These are phyloP conservation scores for Harringtonia aguacate DNA, from an alignment of 2,329 filamentous ascomycete genomes.

Conservation along the genomic window DNA sequence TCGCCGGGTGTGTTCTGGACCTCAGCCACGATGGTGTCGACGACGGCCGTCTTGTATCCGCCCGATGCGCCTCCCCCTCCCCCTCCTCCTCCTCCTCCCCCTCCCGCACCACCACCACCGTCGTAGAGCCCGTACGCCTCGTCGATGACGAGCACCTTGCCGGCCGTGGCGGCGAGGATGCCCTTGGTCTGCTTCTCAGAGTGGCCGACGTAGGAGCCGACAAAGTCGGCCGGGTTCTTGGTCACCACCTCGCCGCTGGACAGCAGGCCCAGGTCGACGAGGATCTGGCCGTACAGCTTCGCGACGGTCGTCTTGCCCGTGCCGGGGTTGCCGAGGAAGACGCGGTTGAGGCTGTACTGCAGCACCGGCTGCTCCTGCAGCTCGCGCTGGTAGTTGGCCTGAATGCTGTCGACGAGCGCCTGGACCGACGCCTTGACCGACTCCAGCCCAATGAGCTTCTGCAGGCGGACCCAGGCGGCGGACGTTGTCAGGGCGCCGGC, in stretches of 20 bases:
- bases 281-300: conserved; percentile 58
- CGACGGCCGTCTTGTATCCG: conserved; percentile 49
- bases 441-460: conserved; percentile 45
- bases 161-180: conserved; percentile 53
- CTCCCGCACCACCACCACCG: conserved; percentile 22
- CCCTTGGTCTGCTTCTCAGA: conserved; percentile 64
- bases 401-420: conserved; percentile 48
- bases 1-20: conserved; percentile 60
- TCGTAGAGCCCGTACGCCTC: conserved; percentile 61
- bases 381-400: conserved; percentile 56
- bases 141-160: conserved; percentile 72
- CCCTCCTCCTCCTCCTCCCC: conserved; percentile 19
- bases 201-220: conserved; percentile 50
- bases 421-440: conserved; percentile 52
- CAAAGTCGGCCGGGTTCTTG: conserved; percentile 66
- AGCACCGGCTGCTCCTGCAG: conserved; percentile 48
- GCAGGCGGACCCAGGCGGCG: conserved; percentile 45
- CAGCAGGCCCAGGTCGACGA: conserved; percentile 56
- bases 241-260: conserved; percentile 60
- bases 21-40: conserved; percentile 66
- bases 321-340: conserved; percentile 62
- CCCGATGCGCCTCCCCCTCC: conserved; percentile 14
- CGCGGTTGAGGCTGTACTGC: conserved; percentile 52
- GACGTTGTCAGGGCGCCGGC: conserved; percentile 37
- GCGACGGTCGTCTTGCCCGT: conserved; percentile 71